Evolutionary conservation across 164 flowering plant genomes (phyloP).

Genomic region (Macadamia integrifolia): DNA sequence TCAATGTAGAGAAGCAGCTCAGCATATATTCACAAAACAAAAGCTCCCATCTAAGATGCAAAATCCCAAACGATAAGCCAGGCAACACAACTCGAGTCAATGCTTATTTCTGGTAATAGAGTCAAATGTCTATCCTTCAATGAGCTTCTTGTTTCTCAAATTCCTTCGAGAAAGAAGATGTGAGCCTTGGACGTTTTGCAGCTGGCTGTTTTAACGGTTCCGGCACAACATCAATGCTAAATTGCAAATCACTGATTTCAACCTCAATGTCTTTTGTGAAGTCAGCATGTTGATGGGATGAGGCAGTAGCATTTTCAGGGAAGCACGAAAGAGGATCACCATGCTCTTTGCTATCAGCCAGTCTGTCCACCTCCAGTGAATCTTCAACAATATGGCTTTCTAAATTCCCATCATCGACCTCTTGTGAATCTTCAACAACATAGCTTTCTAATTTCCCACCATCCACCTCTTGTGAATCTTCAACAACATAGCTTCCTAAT

Average conservation of each 20-base stretch:
- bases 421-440: constrained; percentile 17
- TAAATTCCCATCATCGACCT: neutral
- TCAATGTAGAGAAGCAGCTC: neutral
- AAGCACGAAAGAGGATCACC: constrained; percentile 3
- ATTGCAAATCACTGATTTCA: constrained; percentile 7
- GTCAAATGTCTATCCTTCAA: neutral
- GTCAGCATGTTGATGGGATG: neutral
- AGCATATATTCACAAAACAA: constrained; percentile 12
- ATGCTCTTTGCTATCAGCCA: constrained; percentile 9
- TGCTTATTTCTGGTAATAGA: no score
- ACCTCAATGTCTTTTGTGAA: neutral
- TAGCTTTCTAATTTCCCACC: constrained; percentile 11
- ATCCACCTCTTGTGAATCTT: neutral
- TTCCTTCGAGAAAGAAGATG: constrained; percentile 12
- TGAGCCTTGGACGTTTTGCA: constrained; percentile 29
- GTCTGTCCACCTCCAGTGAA: neutral
- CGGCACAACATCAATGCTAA: constrained; percentile 8
- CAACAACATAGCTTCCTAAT: constrained; percentile 5
- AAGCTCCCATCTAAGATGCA: neutral
- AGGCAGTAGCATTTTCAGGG: constrained; percentile 9
- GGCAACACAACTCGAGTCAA: neutral
- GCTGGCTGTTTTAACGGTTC: constrained; percentile 20
- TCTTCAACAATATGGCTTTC: no score
- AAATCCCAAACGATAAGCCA: neutral
- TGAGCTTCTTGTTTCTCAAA: neutral